phyloP scores from a whole-genome alignment of 805 yeast species.

The Teunomyces stri region DNA sequence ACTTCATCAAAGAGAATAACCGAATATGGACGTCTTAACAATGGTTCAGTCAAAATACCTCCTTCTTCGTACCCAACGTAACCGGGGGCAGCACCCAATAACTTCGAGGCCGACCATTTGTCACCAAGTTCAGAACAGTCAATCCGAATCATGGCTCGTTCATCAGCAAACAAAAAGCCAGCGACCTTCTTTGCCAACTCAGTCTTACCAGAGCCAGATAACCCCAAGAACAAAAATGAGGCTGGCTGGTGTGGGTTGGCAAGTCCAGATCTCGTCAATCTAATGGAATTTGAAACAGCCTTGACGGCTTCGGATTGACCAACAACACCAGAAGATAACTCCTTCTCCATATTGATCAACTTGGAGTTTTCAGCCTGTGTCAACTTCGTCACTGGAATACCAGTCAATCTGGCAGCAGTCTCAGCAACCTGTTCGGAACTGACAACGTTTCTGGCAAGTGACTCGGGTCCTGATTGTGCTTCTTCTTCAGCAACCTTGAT shows the following conservation, averaged over 20 bases:
- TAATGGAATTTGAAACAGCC: conserved; percentile 92
- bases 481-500: conserved; percentile 75
- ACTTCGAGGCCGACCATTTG: conserved; percentile 92
- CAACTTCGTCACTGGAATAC: conserved; percentile 92
- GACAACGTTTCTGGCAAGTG: conserved; percentile 84
- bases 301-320: conserved; percentile 96
- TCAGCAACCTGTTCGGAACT: conserved; percentile 89
- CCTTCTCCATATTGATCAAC: conserved; percentile 92
- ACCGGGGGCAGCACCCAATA: conserved; percentile 97
- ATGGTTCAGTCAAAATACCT: conserved; percentile 90
- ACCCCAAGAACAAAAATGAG: conserved; percentile 89
- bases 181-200: conserved; percentile 97
- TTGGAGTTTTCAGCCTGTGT: conserved; percentile 94
- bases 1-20: conserved; percentile 97
- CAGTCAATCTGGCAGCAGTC: conserved; percentile 94
- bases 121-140: conserved; percentile 97
- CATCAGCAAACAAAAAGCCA: conserved; percentile 93
- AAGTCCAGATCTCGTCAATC: conserved; percentile 90
- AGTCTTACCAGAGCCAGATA: conserved; percentile 98
- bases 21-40: conserved; percentile 89
- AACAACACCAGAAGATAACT: conserved; percentile 76
- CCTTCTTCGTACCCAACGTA: conserved; percentile 95
- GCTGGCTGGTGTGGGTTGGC: conserved; percentile 97
- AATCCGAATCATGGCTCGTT: conserved; percentile 93
- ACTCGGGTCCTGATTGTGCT: conserved; percentile 53